Conservation (phyloP, 306 rosid species). For the Purshia tridentata region DNA sequence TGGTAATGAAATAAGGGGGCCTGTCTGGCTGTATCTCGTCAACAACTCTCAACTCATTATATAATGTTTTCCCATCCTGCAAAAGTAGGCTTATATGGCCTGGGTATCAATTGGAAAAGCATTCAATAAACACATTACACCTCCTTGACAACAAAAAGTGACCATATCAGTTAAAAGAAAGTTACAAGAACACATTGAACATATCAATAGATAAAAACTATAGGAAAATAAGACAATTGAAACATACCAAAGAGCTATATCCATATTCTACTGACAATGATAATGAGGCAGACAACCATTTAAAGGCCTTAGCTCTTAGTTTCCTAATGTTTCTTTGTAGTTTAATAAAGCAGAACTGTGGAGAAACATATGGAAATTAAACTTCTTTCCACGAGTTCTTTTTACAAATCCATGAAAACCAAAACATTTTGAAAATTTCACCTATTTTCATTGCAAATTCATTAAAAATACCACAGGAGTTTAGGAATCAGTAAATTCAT, state of each 20-base stretch:
- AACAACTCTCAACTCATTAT: conserved; percentile 91
- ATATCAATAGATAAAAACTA: background rate
- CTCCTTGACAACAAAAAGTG: conserved; percentile 49
- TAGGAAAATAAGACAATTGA: background rate
- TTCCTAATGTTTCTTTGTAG: background rate
- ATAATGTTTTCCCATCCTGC: conserved; percentile 91
- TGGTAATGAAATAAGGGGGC: conserved; percentile 89
- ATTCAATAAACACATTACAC: conserved; percentile 84
- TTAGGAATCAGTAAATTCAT: background rate
- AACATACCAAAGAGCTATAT: background rate
- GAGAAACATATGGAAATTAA: background rate
- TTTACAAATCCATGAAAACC: background rate
- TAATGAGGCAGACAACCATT: background rate
- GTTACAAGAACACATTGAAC: conserved; percentile 3
- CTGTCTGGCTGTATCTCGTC: conserved; percentile 98
- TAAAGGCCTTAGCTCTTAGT: background rate
- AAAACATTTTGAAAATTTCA: background rate
- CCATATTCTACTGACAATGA: background rate
- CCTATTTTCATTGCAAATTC: background rate
- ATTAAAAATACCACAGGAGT: too few relatives aligned
- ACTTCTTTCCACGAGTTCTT: background rate
- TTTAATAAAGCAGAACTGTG: background rate
- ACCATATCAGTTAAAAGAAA: conserved; percentile 3
- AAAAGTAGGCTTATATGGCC: conserved; percentile 15
- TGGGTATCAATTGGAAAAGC: conserved; percentile 4